phyloP scores from a whole-genome alignment of 305 asterid genomes.

The Ilex paraguariensis region DNA sequence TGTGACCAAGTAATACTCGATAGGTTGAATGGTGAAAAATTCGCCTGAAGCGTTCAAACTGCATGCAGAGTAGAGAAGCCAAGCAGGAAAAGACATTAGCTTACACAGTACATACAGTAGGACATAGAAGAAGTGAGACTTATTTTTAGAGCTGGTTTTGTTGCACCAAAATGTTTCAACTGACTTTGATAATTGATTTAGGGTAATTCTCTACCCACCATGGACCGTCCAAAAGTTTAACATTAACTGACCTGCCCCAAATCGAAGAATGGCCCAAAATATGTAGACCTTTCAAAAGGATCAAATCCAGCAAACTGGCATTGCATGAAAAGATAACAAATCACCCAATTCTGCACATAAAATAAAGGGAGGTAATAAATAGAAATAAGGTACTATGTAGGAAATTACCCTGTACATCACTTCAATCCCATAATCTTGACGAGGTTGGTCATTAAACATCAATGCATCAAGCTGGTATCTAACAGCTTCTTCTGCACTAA shows the following conservation, averaged over 20 bases:
- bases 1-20: conserved; percentile 80
- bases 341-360: not conserved
- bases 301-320: conserved; percentile 93
- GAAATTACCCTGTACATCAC: conserved; percentile 82
- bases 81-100: conserved; percentile 7
- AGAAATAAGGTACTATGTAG: not conserved
- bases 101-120: conserved; percentile 4
- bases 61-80: conserved; percentile 17
- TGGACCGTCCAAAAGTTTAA: conserved; percentile 1
- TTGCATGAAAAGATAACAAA: conserved; percentile 4
- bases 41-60: conserved; percentile 92
- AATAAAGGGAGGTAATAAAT: conserved; percentile 9
- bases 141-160: not conserved
- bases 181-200: no score
- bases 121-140: not conserved
- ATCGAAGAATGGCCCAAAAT: conserved; percentile 92
- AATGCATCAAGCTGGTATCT: conserved; percentile 81
- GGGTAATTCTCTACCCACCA: no score
- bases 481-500: conserved; percentile 88
- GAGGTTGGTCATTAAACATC: conserved; percentile 87
- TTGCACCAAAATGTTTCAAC: not conserved
- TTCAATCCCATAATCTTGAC: conserved; percentile 89
- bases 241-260: conserved; percentile 78
- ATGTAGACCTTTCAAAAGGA: conserved; percentile 94
- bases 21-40: conserved; percentile 92